Percentiles rank a stretch among this genome's conserved stretches.
These are phyloP conservation scores for Podila epigama DNA, from an alignment of 192 early-diverging fungal genomes.

Conservation along the genomic window DNA sequence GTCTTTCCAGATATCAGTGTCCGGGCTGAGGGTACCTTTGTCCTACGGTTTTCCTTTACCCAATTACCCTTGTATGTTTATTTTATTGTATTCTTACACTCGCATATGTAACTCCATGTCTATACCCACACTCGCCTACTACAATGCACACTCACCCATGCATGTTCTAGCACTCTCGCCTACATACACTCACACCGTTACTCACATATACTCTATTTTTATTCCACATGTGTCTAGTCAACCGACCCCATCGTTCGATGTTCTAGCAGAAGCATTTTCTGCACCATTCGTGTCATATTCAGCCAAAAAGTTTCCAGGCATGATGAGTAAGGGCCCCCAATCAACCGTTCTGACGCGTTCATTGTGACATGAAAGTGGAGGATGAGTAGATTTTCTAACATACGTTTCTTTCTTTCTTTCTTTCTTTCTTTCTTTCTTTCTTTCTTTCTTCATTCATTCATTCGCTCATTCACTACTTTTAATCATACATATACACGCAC, in stretches of 20 bases:
- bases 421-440: background rate
- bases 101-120: too few species aligned
- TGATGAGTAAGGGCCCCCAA: conserved; percentile 70
- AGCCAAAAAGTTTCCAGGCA: conserved; percentile 81
- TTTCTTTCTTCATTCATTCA: background rate
- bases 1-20: conserved; percentile 84
- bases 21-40: conserved; percentile 76
- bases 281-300: conserved; percentile 76
- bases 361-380: too few species aligned
- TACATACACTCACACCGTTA: too few species aligned
- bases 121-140: background rate
- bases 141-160: background rate
- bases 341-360: too few species aligned
- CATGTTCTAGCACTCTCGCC: background rate
- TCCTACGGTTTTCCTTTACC: conserved; percentile 73
- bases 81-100: conserved; percentile 44
- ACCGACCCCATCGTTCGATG: conserved; percentile 14
- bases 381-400: too few species aligned
- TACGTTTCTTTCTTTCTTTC: background rate
- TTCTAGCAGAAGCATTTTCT: conserved; percentile 60
- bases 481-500: background rate
- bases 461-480: background rate
- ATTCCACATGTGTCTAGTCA: background rate
- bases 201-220: conserved; percentile 3
- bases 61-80: conserved; percentile 64